Percentiles rank a stretch among this genome's conserved stretches.
Evolutionary conservation across 306 rosid genomes (phyloP).

Genomic region (Ammopiptanthus mongolicus): DNA sequence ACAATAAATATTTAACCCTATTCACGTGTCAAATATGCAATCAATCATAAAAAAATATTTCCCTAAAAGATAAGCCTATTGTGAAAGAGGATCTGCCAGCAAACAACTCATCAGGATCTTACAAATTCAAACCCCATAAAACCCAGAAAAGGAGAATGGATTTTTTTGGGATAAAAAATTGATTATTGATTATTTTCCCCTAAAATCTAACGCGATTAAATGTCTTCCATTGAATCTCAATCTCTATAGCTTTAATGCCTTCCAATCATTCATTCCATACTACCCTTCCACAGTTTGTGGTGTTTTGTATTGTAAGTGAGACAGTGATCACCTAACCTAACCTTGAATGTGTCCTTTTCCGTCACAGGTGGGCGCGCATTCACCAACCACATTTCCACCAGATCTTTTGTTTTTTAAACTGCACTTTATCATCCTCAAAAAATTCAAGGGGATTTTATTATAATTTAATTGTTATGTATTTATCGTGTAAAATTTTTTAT

Average conservation of each 20-base stretch:
- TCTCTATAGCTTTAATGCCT: conserved; percentile 46
- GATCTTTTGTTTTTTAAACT: conserved; percentile 38
- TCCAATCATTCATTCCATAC: conserved; percentile 51
- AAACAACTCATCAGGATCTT: conserved; percentile 9
- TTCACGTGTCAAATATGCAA: too few relatives aligned
- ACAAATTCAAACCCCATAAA: conserved; percentile 1
- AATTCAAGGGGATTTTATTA: too few relatives aligned
- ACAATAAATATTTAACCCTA: too few relatives aligned
- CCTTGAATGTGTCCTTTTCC: conserved; percentile 50
- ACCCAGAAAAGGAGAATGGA: neutral
- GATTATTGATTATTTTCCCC: neutral
- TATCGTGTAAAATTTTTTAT: too few relatives aligned
- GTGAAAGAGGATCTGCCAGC: conserved; percentile 44
- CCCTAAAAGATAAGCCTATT: conserved; percentile 30
- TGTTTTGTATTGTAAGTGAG: conserved; percentile 1
- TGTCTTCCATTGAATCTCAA: conserved; percentile 55
- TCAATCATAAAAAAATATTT: too few relatives aligned
- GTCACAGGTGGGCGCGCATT: conserved; percentile 35
- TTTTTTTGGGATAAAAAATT: too few relatives aligned
- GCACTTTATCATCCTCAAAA: conserved; percentile 6
- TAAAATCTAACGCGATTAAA: conserved; percentile 1
- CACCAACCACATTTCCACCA: conserved; percentile 58
- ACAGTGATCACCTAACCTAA: neutral
- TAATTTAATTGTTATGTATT: too few relatives aligned
- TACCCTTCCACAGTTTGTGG: conserved; percentile 7